Evolutionary conservation across 129 eudicot genomes (phyloP), one percentile per base, ranked within the genome.

Genomic region (Glebionis coronaria): DNA sequence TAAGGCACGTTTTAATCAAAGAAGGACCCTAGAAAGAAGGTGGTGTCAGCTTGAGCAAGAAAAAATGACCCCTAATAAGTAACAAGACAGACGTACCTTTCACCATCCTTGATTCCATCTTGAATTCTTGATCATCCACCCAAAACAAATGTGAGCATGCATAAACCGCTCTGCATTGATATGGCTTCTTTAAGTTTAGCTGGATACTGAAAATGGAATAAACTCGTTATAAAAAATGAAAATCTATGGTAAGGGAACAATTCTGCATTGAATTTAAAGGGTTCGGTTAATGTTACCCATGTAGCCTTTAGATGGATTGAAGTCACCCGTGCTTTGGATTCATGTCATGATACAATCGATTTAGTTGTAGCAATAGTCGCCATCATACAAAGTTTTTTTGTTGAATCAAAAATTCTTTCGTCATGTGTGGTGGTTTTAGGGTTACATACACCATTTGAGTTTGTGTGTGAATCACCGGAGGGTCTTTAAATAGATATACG

Each of bases 91-190:
- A 20, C 44, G n/a, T 12, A 87, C 97, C 99, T 89, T 78, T 93
- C 99, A 53, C 99, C 99, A 81, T 93, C 99, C 78, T 93, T 93
- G 67, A 87, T 82, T 63, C 97, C 99, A 74, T 89, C 95, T 15
- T n/a, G n/a, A n/a, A n/a, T n/a, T n/a, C n/a, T n/a, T 81, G 99
- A 74, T 93, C 95, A 67, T 93, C 99, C 53, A 84, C 90, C 99
- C 99, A 93, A 81, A 93, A 93, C 63, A 93, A 91, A 87, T 93
- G 99, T 12, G 99, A 89, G 67, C 99, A 93, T 5, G 97, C 99
- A 61, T 93, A 89, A 60, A 93, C 99, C 20, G 99, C 99, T 84
- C 99, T 82, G 68, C 99, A 93, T 72, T 93, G 99, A 75, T 93
- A 97, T 9, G 99, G 90, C 81, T 93, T 93, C 81, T 89, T 93